Conservation (phyloP, 345 rosid genomes). For the Conringia planisiliqua region DNA sequence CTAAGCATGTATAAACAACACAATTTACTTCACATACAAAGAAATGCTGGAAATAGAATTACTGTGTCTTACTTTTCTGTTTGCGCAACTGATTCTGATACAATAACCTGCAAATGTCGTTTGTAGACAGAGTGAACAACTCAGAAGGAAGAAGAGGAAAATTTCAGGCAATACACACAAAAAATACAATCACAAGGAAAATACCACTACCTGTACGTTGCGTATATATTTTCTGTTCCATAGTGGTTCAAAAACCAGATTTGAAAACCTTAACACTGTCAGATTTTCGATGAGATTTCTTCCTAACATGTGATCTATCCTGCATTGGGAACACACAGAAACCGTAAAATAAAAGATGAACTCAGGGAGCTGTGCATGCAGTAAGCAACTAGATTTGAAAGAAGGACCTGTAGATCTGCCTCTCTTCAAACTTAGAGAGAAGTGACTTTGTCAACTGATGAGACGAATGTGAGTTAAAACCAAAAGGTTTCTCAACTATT, state of each 20-base stretch:
- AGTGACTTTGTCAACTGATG: constrained; percentile 49
- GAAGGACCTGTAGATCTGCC: constrained; percentile 64
- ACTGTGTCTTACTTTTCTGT: constrained; percentile 41
- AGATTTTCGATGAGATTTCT: constrained; percentile 77
- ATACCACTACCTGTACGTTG: constrained; percentile 49
- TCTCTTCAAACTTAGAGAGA: constrained; percentile 62
- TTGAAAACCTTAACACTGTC: constrained; percentile 68
- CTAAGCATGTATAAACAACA: background rate
- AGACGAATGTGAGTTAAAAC: constrained; percentile 57
- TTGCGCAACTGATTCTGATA: constrained; percentile 53
- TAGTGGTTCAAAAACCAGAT: constrained; percentile 71
- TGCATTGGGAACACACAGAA: constrained; percentile 29
- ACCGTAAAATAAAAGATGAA: background rate
- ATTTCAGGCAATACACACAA: background rate
- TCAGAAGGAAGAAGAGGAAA: background rate
- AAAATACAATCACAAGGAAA: background rate
- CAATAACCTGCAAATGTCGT: constrained; percentile 47
- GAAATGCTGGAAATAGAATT: constrained; percentile 1
- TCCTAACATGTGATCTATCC: constrained; percentile 77
- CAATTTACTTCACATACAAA: constrained; percentile 1
- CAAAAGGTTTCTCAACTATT: constrained; percentile 79
- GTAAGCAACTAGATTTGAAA: background rate
- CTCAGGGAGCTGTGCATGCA: background rate
- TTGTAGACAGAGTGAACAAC: constrained; percentile 19
- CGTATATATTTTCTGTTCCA: constrained; percentile 70